Evolutionary conservation across 106 monocot genomes (phyloP).

Genomic region (Xerophyta viscosa): DNA sequence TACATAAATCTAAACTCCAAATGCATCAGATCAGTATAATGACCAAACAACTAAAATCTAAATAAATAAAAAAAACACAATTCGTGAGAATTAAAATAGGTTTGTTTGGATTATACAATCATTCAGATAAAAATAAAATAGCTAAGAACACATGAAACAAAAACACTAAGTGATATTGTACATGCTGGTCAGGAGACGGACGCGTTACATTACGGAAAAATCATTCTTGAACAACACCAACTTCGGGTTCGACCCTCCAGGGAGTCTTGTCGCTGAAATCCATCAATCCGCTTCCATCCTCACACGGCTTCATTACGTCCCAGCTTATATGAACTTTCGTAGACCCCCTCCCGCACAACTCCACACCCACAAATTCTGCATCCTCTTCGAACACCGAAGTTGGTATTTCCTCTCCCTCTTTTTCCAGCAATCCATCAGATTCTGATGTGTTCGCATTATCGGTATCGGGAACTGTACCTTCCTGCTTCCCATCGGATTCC

Average conservation of each 20-base stretch:
- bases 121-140: too few species aligned
- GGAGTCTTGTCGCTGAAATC: conserved; percentile 18
- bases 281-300: conserved; percentile 12
- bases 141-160: too few species aligned
- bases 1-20: too few species aligned
- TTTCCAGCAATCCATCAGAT: not conserved
- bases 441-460: conserved; percentile 8
- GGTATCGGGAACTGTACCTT: not conserved
- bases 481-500: not conserved
- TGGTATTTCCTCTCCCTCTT: not conserved
- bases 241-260: conserved; percentile 28
- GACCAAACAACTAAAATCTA: too few species aligned
- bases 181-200: too few species aligned
- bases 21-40: too few species aligned
- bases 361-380: conserved; percentile 22
- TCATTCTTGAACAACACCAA: conserved; percentile 27
- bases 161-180: too few species aligned
- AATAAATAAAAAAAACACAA: too few species aligned
- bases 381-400: conserved; percentile 22
- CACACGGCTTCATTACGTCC: conserved; percentile 1
- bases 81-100: too few species aligned
- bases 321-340: not conserved
- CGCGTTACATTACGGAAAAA: too few species aligned
- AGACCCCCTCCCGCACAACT: not conserved
- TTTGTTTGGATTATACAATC: too few species aligned